Conservation (phyloP, 805 yeast species). For the Isabelozyma heimii region DNA sequence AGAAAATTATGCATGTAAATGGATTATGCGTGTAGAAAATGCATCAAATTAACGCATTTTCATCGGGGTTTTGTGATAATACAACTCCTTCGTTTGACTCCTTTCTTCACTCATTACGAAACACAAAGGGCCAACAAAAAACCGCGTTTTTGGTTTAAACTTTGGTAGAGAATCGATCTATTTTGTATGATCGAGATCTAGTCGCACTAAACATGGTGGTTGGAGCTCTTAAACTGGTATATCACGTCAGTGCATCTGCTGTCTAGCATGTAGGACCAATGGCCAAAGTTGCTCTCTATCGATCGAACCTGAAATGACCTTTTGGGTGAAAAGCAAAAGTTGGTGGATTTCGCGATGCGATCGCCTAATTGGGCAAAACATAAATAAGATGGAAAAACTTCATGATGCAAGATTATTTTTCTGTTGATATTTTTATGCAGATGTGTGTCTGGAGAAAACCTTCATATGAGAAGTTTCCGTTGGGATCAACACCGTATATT, state of each 20-base stretch:
- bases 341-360: not conserved
- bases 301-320: too few relatives aligned
- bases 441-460: too few relatives aligned
- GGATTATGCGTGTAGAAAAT: not conserved
- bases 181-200: not conserved
- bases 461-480: too few relatives aligned
- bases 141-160: not conserved
- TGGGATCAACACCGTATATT: not conserved
- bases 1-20: not conserved
- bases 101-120: too few relatives aligned
- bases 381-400: not conserved
- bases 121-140: too few relatives aligned
- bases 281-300: too few relatives aligned
- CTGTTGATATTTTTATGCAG: too few relatives aligned
- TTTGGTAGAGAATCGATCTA: not conserved
- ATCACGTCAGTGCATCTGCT: too few relatives aligned
- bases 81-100: too few relatives aligned
- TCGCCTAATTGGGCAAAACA: not conserved
- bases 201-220: not conserved
- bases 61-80: not conserved
- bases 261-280: too few relatives aligned
- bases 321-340: too few relatives aligned
- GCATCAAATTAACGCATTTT: not conserved
- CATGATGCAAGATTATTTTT: not conserved
- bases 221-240: too few relatives aligned